These are phyloP conservation scores for Kregervanrija fluxuum DNA, from an alignment of 805 yeast species.

Conservation along the genomic window DNA sequence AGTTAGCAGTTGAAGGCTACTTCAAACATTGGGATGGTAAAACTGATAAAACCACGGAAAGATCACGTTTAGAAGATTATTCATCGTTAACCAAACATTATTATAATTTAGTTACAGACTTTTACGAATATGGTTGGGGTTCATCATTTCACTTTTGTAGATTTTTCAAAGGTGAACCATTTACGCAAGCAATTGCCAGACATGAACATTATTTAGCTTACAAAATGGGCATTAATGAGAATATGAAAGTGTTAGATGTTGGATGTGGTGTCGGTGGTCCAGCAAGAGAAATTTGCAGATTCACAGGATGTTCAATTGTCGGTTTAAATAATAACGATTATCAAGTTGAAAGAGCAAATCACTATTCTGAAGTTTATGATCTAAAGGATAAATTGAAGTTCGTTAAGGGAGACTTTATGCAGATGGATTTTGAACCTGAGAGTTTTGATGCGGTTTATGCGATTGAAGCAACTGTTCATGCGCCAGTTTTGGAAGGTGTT, in stretches of 20 bases:
- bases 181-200: constrained; percentile 90
- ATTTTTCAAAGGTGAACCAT: constrained; percentile 88
- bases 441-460: constrained; percentile 96
- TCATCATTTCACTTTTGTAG: constrained; percentile 95
- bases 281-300: constrained; percentile 90
- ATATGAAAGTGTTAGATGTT: constrained; percentile 88
- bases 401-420: constrained; percentile 98
- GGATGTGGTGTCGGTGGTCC: constrained; percentile 99
- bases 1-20: constrained; percentile 80
- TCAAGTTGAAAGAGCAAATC: constrained; percentile 86
- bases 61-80: constrained; percentile 71
- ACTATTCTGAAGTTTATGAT: constrained; percentile 60
- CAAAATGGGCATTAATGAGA: constrained; percentile 71
- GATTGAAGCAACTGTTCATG: constrained; percentile 97
- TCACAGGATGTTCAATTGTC: constrained; percentile 78
- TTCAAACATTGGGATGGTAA: constrained; percentile 97
- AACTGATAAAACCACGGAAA: constrained; percentile 64
- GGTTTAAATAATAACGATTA: constrained; percentile 97
- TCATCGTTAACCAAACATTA: constrained; percentile 89
- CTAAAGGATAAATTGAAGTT: constrained; percentile 70
- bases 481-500: constrained; percentile 94
- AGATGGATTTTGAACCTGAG: constrained; percentile 89
- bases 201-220: constrained; percentile 93
- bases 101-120: constrained; percentile 95
- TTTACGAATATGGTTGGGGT: constrained; percentile 99